Base-by-base conservation (phyloP, 1,284 basidiomycete species). In the Puccinia brachypodii region DNA sequence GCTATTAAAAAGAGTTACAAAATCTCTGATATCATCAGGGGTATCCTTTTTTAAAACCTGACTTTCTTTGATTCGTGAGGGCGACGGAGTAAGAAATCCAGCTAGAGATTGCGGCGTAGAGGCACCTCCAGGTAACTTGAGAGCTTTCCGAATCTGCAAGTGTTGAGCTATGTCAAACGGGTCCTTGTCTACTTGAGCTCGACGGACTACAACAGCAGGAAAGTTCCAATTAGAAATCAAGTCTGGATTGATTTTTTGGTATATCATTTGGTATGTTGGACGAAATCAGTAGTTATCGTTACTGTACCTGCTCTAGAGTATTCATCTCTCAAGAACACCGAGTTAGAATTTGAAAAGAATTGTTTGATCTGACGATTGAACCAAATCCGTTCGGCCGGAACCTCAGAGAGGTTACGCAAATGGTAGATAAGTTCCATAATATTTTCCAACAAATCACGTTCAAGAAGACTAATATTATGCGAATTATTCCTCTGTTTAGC, bases 341-440 rank as follows among this genome's bases (percentile, higher is more conserved):
- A 64, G 19, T 64, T 40, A 2, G 62, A 64, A 1, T 22, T 33
- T 64, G 14, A 11, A 64, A 64, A 31, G 16, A 64, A 64, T 22
- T 40, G 33, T 64, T 64, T 64, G 62, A 64, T 64, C 16, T 64
- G 62, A 64, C 36, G 36, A 64, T 40, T 64, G 31, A 64, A 64
- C 62, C 36, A 64, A 64, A 64, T 40, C 6, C 62, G 33, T 40
- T 64, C 62, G n/a, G 62, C 62, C 9, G 36, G 62, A n/a, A 64
- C 7, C n/a, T 64, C 19, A 38, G 62, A 64, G 40, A 64, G 40
- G 25, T 36, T 64, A 64, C 62, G 62, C 62, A 64, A 64, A 22
- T 64, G 16, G 62, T 64, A 64, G 40, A 64, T 22, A 40, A 64
- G 19, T 8, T 64, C 6, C 62, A 64, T 19, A 8, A 19, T 14